A percentile compares a stretch with the other conserved stretches of the same genome.
Evolutionary conservation across 1,139 yeast genomes (phyloP).

Genomic region (Candida glucosophila): DNA sequence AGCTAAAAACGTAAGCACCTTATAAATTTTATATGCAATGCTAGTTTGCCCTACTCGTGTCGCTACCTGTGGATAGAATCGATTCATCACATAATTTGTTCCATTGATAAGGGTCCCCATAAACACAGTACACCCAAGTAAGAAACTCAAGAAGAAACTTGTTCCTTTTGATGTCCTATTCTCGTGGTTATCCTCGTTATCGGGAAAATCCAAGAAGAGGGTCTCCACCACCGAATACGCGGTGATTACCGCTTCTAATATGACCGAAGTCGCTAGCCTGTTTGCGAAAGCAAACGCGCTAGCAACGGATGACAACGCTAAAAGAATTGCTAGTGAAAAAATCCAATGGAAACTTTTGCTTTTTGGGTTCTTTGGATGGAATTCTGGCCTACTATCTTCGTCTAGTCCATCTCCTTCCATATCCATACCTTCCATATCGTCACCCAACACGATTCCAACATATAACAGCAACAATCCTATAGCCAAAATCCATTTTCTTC

Average conservation of each 20-base stretch:
- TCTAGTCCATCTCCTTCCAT: slow-evolving; percentile 13
- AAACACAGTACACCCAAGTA: slow-evolving; percentile 40
- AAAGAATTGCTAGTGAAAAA: slow-evolving; percentile 32
- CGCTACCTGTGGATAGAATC: slow-evolving; percentile 25
- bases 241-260: slow-evolving; percentile 39
- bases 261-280: slow-evolving; percentile 33
- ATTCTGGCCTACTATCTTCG: slow-evolving; percentile 24
- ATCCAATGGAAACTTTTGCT: slow-evolving; percentile 62
- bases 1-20: slow-evolving; percentile 34
- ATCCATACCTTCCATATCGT: slow-evolving; percentile 14
- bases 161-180: slow-evolving; percentile 61
- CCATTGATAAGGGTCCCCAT: slow-evolving; percentile 51
- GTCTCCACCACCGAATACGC: slow-evolving; percentile 49
- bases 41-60: slow-evolving; percentile 9
- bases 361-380: slow-evolving; percentile 40
- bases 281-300: slow-evolving; percentile 49
- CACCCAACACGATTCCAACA: slow-evolving; percentile 2
- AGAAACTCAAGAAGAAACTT: slow-evolving; percentile 46
- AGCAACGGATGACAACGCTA: slow-evolving; percentile 48
- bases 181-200: slow-evolving; percentile 50
- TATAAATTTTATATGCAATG: slow-evolving; percentile 26
- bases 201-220: slow-evolving; percentile 51
- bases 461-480: no score
- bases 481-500: no score
- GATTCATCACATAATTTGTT: slow-evolving; percentile 34